Conservation (phyloP, 371 early-diverging fungal species). For the Rhizopus arrhizus region DNA sequence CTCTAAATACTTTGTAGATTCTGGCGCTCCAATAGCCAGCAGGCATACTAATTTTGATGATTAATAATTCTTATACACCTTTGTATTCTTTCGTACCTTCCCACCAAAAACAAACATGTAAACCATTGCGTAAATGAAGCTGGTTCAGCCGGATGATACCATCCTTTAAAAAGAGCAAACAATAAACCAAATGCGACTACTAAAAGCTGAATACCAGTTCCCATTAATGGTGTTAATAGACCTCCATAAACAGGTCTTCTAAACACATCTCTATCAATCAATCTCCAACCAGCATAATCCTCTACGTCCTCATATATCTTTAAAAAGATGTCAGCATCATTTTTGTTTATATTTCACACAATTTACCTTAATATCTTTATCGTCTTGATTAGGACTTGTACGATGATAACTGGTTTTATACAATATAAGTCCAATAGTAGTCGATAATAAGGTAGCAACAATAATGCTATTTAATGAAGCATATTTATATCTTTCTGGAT, state of each 20-base stretch:
- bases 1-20: slow-evolving; percentile 49
- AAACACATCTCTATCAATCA: slow-evolving; percentile 53
- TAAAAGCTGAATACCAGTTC: slow-evolving; percentile 44
- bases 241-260: slow-evolving; percentile 53
- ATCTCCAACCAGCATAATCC: slow-evolving; percentile 48
- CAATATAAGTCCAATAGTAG: slow-evolving; percentile 31
- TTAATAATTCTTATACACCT: neutral
- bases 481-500: slow-evolving; percentile 34
- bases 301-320: slow-evolving; percentile 41
- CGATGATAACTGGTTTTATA: slow-evolving; percentile 38
- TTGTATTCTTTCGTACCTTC: slow-evolving; percentile 22
- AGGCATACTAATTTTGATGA: slow-evolving; percentile 20
- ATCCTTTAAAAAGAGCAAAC: slow-evolving; percentile 16
- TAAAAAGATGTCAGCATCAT: neutral
- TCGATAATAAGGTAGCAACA: slow-evolving; percentile 22
- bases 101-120: slow-evolving; percentile 27
- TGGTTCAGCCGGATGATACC: slow-evolving; percentile 46
- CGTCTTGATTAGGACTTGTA: slow-evolving; percentile 9
- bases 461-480: slow-evolving; percentile 36
- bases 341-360: neutral
- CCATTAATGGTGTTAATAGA: slow-evolving; percentile 46
- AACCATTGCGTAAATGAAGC: slow-evolving; percentile 29
- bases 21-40: slow-evolving; percentile 49
- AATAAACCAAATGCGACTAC: slow-evolving; percentile 21
- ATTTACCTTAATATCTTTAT: slow-evolving; percentile 23